phyloP scores from a whole-genome alignment of 345 rosid genomes.

The Combretum micranthum region DNA sequence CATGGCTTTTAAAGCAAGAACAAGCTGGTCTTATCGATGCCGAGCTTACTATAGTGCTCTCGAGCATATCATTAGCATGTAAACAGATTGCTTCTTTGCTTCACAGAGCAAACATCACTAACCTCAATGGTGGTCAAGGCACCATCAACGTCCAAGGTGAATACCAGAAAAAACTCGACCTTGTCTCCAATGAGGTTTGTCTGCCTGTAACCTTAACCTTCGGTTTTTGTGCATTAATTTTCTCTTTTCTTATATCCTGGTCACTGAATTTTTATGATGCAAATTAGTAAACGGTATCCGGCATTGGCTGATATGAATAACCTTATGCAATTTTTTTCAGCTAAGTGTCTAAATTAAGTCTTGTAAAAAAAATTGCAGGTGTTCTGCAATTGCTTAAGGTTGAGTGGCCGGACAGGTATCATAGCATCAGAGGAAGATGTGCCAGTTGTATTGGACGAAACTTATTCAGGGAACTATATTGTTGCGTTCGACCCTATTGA shows the following conservation, averaged over 20 bases:
- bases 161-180: conserved; percentile 40
- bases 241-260: no score
- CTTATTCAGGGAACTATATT: conserved; percentile 27
- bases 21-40: conserved; percentile 29
- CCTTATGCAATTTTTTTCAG: no score
- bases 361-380: conserved; percentile 9
- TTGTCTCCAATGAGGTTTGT: conserved; percentile 32
- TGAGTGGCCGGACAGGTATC: conserved; percentile 28
- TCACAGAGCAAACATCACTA: conserved; percentile 24
- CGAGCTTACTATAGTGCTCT: conserved; percentile 30
- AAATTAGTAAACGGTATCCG: no score
- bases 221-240: no score
- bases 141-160: conserved; percentile 34
- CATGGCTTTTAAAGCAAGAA: conserved; percentile 31
- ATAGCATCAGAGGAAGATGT: conserved; percentile 36
- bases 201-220: neutral
- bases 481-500: conserved; percentile 33
- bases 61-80: conserved; percentile 32
- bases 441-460: conserved; percentile 33
- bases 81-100: conserved; percentile 33
- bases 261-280: no score
- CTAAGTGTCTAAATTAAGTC: neutral
- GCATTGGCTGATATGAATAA: no score
- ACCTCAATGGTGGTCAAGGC: conserved; percentile 35
- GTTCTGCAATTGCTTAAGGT: conserved; percentile 32